phyloP scores from a whole-genome alignment of 768 basidiomycete species.

The Agaricus sinodeliciosus region DNA sequence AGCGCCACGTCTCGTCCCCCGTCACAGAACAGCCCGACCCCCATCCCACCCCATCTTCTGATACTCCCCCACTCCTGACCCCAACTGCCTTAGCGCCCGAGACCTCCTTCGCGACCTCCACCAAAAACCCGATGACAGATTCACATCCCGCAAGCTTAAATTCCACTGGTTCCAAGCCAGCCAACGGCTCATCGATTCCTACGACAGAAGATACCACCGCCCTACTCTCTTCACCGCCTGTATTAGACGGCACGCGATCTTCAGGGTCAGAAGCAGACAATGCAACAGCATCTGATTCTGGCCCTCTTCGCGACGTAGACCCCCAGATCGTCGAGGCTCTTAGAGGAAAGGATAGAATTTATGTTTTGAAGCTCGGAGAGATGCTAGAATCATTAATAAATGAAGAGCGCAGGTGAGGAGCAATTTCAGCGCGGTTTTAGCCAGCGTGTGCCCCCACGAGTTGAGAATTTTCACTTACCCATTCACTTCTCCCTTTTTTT shows the following conservation, averaged over 20 bases:
- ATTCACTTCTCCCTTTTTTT: constrained; percentile 5
- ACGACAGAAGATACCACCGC: constrained; percentile 6
- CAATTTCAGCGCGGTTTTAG: constrained; percentile 9
- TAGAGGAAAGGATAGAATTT: constrained; percentile 81
- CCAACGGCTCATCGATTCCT: not conserved
- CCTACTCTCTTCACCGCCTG: not conserved
- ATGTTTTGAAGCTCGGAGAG: constrained; percentile 85
- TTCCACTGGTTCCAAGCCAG: not conserved
- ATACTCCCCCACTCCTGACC: not conserved
- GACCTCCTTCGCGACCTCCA: constrained; percentile 8
- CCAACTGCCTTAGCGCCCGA: constrained; percentile 8
- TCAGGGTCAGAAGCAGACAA: constrained; percentile 2
- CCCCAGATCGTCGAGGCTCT: constrained; percentile 81
- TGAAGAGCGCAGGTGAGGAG: constrained; percentile 56
- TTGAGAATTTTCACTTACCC: not conserved
- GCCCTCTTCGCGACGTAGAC: constrained; percentile 47
- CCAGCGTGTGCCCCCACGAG: not conserved
- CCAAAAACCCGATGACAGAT: constrained; percentile 10
- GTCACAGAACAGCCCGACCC: constrained; percentile 10
- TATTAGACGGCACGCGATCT: constrained; percentile 1
- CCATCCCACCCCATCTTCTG: not conserved
- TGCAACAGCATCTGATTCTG: not conserved
- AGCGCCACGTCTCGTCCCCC: constrained; percentile 5
- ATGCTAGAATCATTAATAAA: constrained; percentile 73
- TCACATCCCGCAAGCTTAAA: constrained; percentile 10